phyloP scores from a whole-genome alignment of 768 basidiomycete genomes.

The button mushroom (Agaricus bisporus) region DNA sequence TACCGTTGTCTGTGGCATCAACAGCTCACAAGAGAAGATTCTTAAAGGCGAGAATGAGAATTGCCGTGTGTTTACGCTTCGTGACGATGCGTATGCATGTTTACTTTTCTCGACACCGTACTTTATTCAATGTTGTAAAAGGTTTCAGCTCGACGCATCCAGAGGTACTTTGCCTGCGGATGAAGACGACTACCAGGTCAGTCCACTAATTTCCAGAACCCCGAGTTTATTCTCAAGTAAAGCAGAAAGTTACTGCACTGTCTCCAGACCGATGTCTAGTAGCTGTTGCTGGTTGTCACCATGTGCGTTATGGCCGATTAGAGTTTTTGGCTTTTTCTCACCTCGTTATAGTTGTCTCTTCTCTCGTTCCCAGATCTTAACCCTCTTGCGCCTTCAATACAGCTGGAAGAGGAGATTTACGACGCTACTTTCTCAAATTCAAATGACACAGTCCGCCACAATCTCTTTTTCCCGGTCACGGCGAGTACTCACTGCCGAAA shows the following conservation, averaged over 20 bases:
- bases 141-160: neutral
- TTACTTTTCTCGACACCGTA: neutral
- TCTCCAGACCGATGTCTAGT: constrained; percentile 64
- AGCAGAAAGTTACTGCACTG: constrained; percentile 81
- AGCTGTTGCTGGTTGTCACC: constrained; percentile 66
- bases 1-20: constrained; percentile 79
- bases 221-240: constrained; percentile 12
- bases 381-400: constrained; percentile 42
- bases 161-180: constrained; percentile 55
- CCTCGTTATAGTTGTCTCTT: constrained; percentile 48
- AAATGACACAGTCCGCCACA: constrained; percentile 43
- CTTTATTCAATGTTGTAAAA: neutral
- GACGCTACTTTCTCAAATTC: constrained; percentile 67
- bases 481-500: neutral
- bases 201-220: constrained; percentile 12
- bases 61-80: constrained; percentile 64
- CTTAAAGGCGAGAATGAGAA: constrained; percentile 74
- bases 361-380: constrained; percentile 56
- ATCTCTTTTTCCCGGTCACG: neutral
- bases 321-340: neutral
- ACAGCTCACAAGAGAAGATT: constrained; percentile 62
- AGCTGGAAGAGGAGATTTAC: constrained; percentile 76
- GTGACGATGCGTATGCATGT: constrained; percentile 50
- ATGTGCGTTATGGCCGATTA: constrained; percentile 43
- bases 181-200: constrained; percentile 84